Percentiles rank a stretch among this genome's conserved stretches.
These are phyloP conservation scores for Lonicera japonica DNA, from an alignment of 129 eudicot genomes.

Conservation along the genomic window DNA sequence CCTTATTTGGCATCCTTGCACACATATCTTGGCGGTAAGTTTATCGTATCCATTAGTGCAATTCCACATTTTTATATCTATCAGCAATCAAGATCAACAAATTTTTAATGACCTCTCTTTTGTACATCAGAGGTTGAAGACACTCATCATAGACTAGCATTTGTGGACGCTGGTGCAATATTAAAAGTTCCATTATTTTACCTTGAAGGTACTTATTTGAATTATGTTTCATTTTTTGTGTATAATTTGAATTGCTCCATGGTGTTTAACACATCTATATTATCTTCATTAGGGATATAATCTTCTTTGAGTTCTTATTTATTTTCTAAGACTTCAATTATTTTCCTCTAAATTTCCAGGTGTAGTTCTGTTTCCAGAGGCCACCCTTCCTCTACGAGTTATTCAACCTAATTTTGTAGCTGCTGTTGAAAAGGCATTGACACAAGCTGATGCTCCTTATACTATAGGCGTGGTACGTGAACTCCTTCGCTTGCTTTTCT, in stretches of 20 bases:
- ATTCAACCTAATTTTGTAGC: slow-evolving; percentile 57
- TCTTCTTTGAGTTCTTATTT: too few relatives aligned
- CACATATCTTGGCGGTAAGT: slow-evolving; percentile 93
- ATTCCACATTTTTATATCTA: neutral
- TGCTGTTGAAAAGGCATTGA: slow-evolving; percentile 69
- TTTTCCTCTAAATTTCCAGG: slow-evolving; percentile 36
- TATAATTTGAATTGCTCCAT: neutral
- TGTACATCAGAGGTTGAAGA: slow-evolving; percentile 76
- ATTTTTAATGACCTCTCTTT: slow-evolving; percentile 10
- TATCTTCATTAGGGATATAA: neutral
- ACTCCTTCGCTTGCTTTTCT: neutral
- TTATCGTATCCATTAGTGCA: neutral
- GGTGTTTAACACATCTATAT: neutral
- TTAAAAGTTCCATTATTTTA: slow-evolving; percentile 64
- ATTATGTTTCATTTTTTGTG: neutral
- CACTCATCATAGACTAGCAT: slow-evolving; percentile 67
- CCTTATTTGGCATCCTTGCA: slow-evolving; percentile 73
- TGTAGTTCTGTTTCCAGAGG: slow-evolving; percentile 90
- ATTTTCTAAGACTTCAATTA: neutral
- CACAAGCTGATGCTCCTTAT: slow-evolving; percentile 56
- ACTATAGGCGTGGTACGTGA: slow-evolving; percentile 89
- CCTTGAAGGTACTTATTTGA: slow-evolving; percentile 65
- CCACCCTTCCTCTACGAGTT: slow-evolving; percentile 83
- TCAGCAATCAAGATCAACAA: neutral
- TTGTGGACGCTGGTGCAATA: slow-evolving; percentile 73